Conservation (phyloP, 139 green algal genomes). For the Chlamydomonas sphaeroides region DNA sequence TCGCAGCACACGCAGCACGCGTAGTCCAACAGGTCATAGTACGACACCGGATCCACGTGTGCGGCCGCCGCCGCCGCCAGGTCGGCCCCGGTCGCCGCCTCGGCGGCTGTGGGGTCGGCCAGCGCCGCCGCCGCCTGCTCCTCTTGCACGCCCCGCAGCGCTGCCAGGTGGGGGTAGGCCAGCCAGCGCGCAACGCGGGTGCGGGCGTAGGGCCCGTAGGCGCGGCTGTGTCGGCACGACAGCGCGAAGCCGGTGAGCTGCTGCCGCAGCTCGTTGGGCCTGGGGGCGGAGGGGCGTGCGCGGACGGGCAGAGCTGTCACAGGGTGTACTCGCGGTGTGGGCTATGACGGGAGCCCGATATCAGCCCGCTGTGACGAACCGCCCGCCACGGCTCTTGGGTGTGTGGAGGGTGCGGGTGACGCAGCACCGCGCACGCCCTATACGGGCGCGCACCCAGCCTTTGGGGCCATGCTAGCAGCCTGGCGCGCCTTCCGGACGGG, state of each 20-base stretch:
- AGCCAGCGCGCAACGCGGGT: constrained; percentile 42
- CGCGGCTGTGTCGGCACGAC: constrained; percentile 15
- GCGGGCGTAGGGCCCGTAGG: constrained; percentile 34
- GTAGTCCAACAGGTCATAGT: constrained; percentile 33
- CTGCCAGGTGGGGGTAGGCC: constrained; percentile 30
- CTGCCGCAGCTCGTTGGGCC: constrained; percentile 46
- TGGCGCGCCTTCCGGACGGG: no score
- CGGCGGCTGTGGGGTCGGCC: not conserved
- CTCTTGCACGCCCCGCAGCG: not conserved
- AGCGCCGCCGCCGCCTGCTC: not conserved
- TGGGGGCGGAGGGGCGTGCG: not conserved
- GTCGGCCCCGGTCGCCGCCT: not conserved
- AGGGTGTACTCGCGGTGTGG: no score
- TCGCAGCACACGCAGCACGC: constrained; percentile 37
- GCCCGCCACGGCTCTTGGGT: no score
- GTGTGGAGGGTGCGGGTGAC: no score
- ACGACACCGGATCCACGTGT: constrained; percentile 4
- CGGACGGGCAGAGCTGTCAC: no score
- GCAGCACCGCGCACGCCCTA: no score
- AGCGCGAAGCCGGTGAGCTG: constrained; percentile 43
- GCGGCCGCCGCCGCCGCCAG: not conserved
- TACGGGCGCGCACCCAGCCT: no score
- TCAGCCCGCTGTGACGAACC: no score
- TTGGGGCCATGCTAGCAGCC: no score
- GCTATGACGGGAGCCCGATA: no score